Percentiles rank a stretch among this genome's conserved stretches.
phyloP scores from a whole-genome alignment of 2,329 filamentous ascomycete genomes.

The Hymenotorrendiella dingleyae region DNA sequence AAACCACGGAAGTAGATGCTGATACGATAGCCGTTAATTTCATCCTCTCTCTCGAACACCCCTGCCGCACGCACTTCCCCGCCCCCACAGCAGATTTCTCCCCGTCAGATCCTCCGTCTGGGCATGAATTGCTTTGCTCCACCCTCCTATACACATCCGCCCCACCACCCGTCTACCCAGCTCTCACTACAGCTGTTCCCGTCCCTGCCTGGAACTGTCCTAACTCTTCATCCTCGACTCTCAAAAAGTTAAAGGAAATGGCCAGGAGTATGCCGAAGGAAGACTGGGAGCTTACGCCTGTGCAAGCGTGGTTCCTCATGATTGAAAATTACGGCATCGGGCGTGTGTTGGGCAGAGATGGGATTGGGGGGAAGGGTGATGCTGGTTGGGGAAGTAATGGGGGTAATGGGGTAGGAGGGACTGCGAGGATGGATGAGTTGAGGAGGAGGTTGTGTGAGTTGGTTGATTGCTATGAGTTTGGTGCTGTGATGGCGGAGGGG shows the following conservation, averaged over 20 bases:
- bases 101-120: conserved; percentile 7
- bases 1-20: conserved; percentile 6
- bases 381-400: too few relatives aligned
- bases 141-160: conserved; percentile 21
- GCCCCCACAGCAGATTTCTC: conserved; percentile 8
- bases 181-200: conserved; percentile 2
- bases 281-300: conserved; percentile 27
- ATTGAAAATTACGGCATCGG: conserved; percentile 15
- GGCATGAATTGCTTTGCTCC: conserved; percentile 26
- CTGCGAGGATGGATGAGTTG: conserved; percentile 14
- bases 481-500: conserved; percentile 23
- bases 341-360: conserved; percentile 2
- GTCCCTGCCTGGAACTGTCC: conserved; percentile 9
- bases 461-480: conserved; percentile 24
- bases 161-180: conserved; percentile 10
- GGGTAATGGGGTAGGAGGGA: conserved; percentile 1
- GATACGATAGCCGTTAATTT: conserved; percentile 26
- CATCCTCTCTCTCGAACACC: conserved; percentile 27
- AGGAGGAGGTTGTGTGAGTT: conserved; percentile 18
- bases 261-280: conserved; percentile 15
- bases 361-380: not conserved
- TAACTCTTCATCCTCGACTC: conserved; percentile 8
- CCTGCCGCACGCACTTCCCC: conserved; percentile 23
- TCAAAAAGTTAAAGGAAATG: conserved; percentile 21
- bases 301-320: conserved; percentile 28